Evolutionary conservation across 176 grass and related monocot genomes (phyloP), one percentile per base, ranked within the genome.

Genomic region (Lolium perenne): DNA sequence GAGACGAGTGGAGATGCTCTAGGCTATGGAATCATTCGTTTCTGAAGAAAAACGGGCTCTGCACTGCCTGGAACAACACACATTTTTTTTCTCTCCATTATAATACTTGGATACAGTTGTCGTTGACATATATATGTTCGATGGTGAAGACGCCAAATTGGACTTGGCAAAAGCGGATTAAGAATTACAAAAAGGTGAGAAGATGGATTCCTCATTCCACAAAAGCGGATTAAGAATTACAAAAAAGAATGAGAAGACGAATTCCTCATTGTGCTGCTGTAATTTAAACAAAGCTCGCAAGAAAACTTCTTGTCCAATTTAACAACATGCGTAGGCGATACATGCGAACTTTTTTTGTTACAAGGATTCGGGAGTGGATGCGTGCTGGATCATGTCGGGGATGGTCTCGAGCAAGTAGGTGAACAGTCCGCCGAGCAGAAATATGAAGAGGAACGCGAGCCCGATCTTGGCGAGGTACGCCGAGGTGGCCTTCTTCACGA

Each of bases 371-470:
- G 80, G 38, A 1, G 20, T 2, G 7, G 80, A 14, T 38, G 38
- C 50, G 29, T 32, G 45, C 51, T 81, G 75, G 38, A 92, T 80
- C 79, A 86, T 62, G 38, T 84, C 86, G 7, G 96, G 96, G 51
- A 98, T 80, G 35, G 84, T 90, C 86, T 92, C 92, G 32, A 98
- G 88, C 22, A 95, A 26, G 82, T 88, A 91, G 0, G 94, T 94
- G 76, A 95, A 87, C 72, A 89, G 29, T 4, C 92, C 97, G 47
- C 89, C 97, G 59, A 98, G 76, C 10, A 95, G 68, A 82, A 98
- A 96, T 7, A 98, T 88, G 71, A 96, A 92, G 15, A 71, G 75
- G 80, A 98, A 95, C 8, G 78, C 93, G 26, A 98, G 84, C 69
- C 77, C 56, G 75, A 94, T 89, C 78, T 92, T 95, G 66, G 64